These are phyloP conservation scores for Phytophthora pistaciae DNA, from an alignment of 352 stramenopile species.

Conservation along the genomic window DNA sequence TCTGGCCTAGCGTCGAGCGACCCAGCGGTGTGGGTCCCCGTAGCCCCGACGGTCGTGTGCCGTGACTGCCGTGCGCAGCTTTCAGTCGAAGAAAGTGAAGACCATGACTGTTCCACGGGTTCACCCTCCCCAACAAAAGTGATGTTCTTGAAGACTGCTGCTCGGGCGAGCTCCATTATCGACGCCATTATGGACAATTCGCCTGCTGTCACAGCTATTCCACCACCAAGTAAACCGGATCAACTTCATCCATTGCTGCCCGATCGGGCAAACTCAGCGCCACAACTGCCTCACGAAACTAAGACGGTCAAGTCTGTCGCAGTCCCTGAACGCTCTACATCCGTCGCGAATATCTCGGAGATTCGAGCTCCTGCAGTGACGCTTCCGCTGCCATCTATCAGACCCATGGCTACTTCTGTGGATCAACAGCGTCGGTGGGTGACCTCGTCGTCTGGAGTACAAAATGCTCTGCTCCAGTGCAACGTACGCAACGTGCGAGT, in stretches of 20 bases:
- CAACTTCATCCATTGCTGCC: slow-evolving; percentile 3
- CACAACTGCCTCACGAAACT: not conserved
- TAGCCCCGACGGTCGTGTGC: slow-evolving; percentile 52
- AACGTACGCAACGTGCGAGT: slow-evolving; percentile 65
- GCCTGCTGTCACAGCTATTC: not conserved
- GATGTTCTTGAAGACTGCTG: slow-evolving; percentile 31
- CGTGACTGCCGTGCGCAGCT: slow-evolving; percentile 63
- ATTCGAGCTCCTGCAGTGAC: slow-evolving; percentile 14
- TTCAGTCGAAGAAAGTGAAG: slow-evolving; percentile 68
- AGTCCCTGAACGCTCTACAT: slow-evolving; percentile 12
- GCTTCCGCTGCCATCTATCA: slow-evolving; percentile 5
- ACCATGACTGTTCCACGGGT: slow-evolving; percentile 58
- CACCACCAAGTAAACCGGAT: not conserved
- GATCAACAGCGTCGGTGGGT: slow-evolving; percentile 9
- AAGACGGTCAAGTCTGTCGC: not conserved
- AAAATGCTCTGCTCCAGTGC: slow-evolving; percentile 48
- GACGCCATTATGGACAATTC: slow-evolving; percentile 47
- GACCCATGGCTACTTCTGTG: not conserved
- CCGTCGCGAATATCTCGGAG: slow-evolving; percentile 22
- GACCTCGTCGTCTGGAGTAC: slow-evolving; percentile 7
- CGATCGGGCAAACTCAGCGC: slow-evolving; percentile 8
- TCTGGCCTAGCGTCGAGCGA: slow-evolving; percentile 64
- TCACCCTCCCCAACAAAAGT: slow-evolving; percentile 27
- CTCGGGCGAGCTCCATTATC: slow-evolving; percentile 44
- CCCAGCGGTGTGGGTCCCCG: not conserved